Evolutionary conservation across 495 filamentous ascomycete species (phyloP).

Genomic region (Penicillium odoratum): DNA sequence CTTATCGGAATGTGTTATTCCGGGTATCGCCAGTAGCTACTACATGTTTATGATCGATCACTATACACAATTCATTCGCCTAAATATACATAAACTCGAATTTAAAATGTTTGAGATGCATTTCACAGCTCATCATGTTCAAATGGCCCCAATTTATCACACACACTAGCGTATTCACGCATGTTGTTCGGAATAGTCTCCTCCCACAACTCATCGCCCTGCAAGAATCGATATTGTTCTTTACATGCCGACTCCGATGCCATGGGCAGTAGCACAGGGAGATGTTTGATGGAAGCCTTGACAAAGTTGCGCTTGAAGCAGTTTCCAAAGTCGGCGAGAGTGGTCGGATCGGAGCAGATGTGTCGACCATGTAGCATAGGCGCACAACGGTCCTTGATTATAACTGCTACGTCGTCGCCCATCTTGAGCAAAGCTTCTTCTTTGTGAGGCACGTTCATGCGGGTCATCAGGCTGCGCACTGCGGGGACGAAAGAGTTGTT

Average conservation of each 20-base stretch:
- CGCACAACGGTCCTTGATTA: constrained; percentile 40
- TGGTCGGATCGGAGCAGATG: constrained; percentile 40
- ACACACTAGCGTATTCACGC: constrained; percentile 44
- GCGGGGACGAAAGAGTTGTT: constrained; percentile 45
- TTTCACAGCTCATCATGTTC: constrained; percentile 30
- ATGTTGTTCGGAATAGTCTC: constrained; percentile 45
- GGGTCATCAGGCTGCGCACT: constrained; percentile 38
- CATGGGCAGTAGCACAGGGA: constrained; percentile 39
- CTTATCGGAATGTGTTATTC: background rate
- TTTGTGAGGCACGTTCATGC: constrained; percentile 35
- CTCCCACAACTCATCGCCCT: constrained; percentile 41
- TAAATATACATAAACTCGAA: background rate
- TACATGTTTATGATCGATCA: background rate
- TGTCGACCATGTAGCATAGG: constrained; percentile 35
- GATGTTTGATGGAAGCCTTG: constrained; percentile 34
- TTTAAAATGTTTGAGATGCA: background rate
- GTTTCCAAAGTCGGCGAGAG: constrained; percentile 41
- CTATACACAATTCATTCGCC: background rate
- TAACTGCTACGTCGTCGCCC: constrained; percentile 43
- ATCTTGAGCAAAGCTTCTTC: constrained; percentile 38
- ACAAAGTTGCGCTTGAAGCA: constrained; percentile 47
- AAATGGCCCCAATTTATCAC: constrained; percentile 26
- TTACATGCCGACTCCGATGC: constrained; percentile 41
- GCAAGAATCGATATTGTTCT: constrained; percentile 36
- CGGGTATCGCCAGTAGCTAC: background rate